Evolutionary conservation across 495 filamentous ascomycete species (phyloP), one percentile per base, ranked within the genome.

Genomic region (Penicilliopsis zonata): DNA sequence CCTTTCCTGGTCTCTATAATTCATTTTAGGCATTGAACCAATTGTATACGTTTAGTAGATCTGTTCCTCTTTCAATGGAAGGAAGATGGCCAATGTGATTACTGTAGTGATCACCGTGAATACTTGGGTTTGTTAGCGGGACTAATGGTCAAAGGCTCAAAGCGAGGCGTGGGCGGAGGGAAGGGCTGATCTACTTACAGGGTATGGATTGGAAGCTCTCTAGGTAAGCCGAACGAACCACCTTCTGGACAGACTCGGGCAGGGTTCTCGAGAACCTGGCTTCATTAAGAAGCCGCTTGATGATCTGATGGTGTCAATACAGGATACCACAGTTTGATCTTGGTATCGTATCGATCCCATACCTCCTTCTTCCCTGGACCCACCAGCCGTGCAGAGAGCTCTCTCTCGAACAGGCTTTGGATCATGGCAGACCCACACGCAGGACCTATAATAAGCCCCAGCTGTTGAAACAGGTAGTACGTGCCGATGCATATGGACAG

Each of bases 391-490:
- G 32, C 14, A 21, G 30, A 13, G n/a, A 55, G 22, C 7, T 33
- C 39, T 6, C 22, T 13, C 17, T 31, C 24, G 35, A 61, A 57
- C 7, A 41, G 7, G 9, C 18, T 28, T 28, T 46, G 43, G 9
- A 52, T 34, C n/a, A 59, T n/a, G n/a, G 43, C 42, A 3, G 44
- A 34, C 7, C 28, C 44, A 20, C 27, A 23, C 1, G 49, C 38
- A 2, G 44, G 50, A 2, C 58, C 55, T 3, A 59, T 33, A 7
- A 57, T 47, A 9, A 51, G 39, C 0, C 55, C 58, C 10, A 62
- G 34, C 36, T 62, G 53, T 34, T 59, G 53, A 28, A 43, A 45
- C 13, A 59, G 39, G 26, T 43, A 62, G 30, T 53, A 59, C 16
- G 51, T 37, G 14, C 49, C 41, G 12, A 62, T 47, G 19, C 44